Evolutionary conservation across 352 stramenopile species (phyloP), one percentile per base, ranked within the genome.

Genomic region (Thraustochytrium striatum): DNA sequence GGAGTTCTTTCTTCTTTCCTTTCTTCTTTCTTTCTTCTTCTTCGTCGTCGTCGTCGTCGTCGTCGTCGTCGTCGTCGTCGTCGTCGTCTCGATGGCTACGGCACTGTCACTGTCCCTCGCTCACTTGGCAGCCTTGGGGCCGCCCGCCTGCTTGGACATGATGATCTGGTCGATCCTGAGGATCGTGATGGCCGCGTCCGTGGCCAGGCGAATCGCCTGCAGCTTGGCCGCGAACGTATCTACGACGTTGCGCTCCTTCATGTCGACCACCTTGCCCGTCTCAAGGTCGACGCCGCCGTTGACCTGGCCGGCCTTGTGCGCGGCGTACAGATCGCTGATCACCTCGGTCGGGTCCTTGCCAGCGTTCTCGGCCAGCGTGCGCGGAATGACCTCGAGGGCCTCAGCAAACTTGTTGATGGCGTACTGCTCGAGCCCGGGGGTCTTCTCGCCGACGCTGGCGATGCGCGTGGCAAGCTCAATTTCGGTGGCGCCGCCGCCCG

Each of bases 161-260:
- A 99, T 99, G 87, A 99, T 99, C 88, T 99, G 95, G 90, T 99
- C 97, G 38, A 99, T 95, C 86, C 95, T 94, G 36, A 99, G 88
- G 72, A 99, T 94, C 55, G 96, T 99, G 78, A 98, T 93, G 35
- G 94, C 94, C 41, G 94, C 95, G 87, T 99, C 96, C 41, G 97
- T 91, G 59, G 95, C 95, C 30, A 99, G 89, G 79, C 94, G 91
- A 82, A 99, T 91, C 70, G 97, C 97, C 75, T 91, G 96, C 82
- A 91, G 87, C 89, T 99, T 99, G 30, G 95, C 97, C 72, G 89
- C 83, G 82, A 97, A 90, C 83, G 98, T 89, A 88, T 99, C 97
- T 82, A 86, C 88, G 82, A 96, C 88, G 32, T 82, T 84, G 72
- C 93, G 89, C 69, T 91, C 88, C 83, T 93, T 89, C 82, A 86